Percentiles rank a stretch among this genome's conserved stretches.
phyloP scores from a whole-genome alignment of 805 yeast species.

The Nakazawaea wickerhamii region DNA sequence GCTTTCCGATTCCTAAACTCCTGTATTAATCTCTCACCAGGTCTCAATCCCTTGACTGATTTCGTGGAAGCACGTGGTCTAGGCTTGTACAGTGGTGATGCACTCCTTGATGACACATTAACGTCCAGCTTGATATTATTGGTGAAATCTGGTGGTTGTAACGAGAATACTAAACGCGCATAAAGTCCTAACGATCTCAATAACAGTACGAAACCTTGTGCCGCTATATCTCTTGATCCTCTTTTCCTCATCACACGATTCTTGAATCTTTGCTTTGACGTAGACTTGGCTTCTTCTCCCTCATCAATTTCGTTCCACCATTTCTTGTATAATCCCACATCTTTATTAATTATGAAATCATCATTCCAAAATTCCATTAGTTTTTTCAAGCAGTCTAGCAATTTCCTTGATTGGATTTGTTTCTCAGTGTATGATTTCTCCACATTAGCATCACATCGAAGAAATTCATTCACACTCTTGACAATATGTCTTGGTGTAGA shows the following conservation, averaged over 20 bases:
- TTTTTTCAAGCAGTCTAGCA: conserved; percentile 73
- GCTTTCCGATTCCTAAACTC: conserved; percentile 21
- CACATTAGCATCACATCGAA: conserved; percentile 9
- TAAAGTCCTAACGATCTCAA: conserved; percentile 65
- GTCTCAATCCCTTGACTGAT: conserved; percentile 14
- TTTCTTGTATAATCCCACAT: conserved; percentile 33
- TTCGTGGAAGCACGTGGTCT: conserved; percentile 11
- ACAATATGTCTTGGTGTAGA: conserved; percentile 43
- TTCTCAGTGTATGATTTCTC: conserved; percentile 6
- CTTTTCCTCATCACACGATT: conserved; percentile 33
- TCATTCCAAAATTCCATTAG: conserved; percentile 58
- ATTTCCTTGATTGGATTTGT: conserved; percentile 51
- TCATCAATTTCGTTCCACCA: conserved; percentile 42
- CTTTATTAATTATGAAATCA: conserved; percentile 42
- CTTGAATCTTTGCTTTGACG: conserved; percentile 31
- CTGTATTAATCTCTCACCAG: conserved; percentile 24
- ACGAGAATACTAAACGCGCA: conserved; percentile 71
- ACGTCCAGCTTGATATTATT: conserved; percentile 20
- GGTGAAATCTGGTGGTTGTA: conserved; percentile 89
- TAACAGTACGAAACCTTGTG: conserved; percentile 82
- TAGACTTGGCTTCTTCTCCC: not conserved
- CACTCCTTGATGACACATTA: conserved; percentile 15
- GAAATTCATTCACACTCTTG: conserved; percentile 35
- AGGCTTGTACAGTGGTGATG: conserved; percentile 7
- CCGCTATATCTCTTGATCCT: conserved; percentile 76